phyloP scores from a whole-genome alignment of 768 basidiomycete genomes.

The Hericium rajendrae region DNA sequence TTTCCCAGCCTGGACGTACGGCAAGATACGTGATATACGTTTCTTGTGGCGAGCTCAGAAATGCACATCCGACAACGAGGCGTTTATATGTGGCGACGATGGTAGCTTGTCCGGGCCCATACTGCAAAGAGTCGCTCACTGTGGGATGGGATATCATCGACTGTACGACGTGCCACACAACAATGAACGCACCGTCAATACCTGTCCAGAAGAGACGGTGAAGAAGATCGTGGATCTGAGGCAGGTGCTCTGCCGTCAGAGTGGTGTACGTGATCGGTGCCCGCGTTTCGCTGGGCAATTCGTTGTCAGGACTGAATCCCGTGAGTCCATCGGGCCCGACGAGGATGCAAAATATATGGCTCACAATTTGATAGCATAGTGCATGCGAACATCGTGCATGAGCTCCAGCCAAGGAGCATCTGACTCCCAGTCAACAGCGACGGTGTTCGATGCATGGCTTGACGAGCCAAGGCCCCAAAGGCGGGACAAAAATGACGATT shows the following conservation, averaged over 20 bases:
- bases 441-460: slow-evolving; percentile 25
- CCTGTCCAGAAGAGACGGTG: slow-evolving; percentile 66
- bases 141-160: background rate
- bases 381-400: slow-evolving; percentile 62
- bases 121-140: slow-evolving; percentile 67
- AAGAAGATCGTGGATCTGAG: slow-evolving; percentile 65
- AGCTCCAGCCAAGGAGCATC: slow-evolving; percentile 65
- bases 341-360: slow-evolving; percentile 15
- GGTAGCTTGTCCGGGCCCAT: slow-evolving; percentile 62
- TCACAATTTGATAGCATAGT: slow-evolving; percentile 54
- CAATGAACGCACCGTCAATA: slow-evolving; percentile 47
- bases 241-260: slow-evolving; percentile 48
- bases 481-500: slow-evolving; percentile 57
- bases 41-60: slow-evolving; percentile 70
- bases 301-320: slow-evolving; percentile 42
- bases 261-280: slow-evolving; percentile 57
- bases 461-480: slow-evolving; percentile 33
- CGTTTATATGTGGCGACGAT: slow-evolving; percentile 64
- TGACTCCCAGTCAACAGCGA: slow-evolving; percentile 68
- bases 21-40: slow-evolving; percentile 79
- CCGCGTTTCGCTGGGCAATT: slow-evolving; percentile 28
- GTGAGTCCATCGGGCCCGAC: background rate
- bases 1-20: slow-evolving; percentile 76
- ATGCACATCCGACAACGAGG: slow-evolving; percentile 65
- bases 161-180: slow-evolving; percentile 2